Evolutionary conservation across 805 yeast genomes (phyloP).

Genomic region (Cyberlindnera mrakii): DNA sequence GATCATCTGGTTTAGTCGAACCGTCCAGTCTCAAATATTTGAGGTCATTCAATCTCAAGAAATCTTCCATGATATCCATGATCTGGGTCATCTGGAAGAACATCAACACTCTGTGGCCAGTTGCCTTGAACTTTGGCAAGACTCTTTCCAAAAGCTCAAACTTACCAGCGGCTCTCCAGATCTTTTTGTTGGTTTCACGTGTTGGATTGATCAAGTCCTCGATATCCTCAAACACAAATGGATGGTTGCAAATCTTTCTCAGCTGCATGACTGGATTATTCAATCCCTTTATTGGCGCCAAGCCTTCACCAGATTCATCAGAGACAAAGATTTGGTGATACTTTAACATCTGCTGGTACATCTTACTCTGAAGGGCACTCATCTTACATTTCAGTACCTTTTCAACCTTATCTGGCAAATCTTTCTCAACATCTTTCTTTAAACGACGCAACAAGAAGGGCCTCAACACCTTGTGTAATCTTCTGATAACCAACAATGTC

Average conservation of each 20-base stretch:
- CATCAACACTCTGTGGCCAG: constrained; percentile 74
- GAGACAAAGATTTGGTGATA: constrained; percentile 66
- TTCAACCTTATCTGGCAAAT: constrained; percentile 78
- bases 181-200: constrained; percentile 53
- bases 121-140: constrained; percentile 65
- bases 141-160: constrained; percentile 73
- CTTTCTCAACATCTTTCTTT: constrained; percentile 84
- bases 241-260: constrained; percentile 82
- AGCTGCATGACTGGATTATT: constrained; percentile 83
- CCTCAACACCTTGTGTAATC: constrained; percentile 81
- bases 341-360: constrained; percentile 75
- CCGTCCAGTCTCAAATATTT: constrained; percentile 78
- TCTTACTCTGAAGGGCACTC: constrained; percentile 61
- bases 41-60: constrained; percentile 56
- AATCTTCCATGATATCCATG: constrained; percentile 88
- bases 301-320: constrained; percentile 49
- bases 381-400: constrained; percentile 75
- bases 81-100: constrained; percentile 88
- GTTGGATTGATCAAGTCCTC: constrained; percentile 64
- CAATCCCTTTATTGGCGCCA: constrained; percentile 60
- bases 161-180: constrained; percentile 77
- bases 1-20: constrained; percentile 77
- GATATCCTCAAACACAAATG: constrained; percentile 79
- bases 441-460: constrained; percentile 80
- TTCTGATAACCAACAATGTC: constrained; percentile 69